Percentiles rank a stretch among this genome's conserved stretches.
phyloP scores from a whole-genome alignment of 108 stramenopile species.

The Epithemia pelagica region DNA sequence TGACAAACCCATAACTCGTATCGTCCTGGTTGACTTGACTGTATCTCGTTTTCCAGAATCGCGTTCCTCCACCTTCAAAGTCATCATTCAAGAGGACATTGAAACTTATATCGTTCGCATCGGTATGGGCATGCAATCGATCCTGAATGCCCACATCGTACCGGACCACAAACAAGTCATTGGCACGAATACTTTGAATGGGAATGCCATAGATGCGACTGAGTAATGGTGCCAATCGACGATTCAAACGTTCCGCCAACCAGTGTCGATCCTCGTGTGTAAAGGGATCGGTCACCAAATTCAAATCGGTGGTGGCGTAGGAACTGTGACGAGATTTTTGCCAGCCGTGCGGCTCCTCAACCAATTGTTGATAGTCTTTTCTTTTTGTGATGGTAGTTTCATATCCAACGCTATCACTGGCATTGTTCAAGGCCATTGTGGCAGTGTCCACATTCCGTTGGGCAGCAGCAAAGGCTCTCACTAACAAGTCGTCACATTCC shows the following conservation, averaged over 20 bases:
- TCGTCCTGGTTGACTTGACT: background rate
- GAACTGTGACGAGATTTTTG: slow-evolving; percentile 40
- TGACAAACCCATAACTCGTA: slow-evolving; percentile 15
- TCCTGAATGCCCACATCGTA: slow-evolving; percentile 21
- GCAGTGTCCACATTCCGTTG: too few relatives aligned
- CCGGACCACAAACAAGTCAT: slow-evolving; percentile 52
- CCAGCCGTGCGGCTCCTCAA: slow-evolving; percentile 40
- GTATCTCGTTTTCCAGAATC: slow-evolving; percentile 29
- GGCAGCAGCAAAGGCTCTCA: too few relatives aligned
- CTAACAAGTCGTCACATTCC: slow-evolving; percentile 47
- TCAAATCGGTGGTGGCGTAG: slow-evolving; percentile 68
- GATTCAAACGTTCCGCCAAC: slow-evolving; percentile 33
- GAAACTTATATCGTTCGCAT: slow-evolving; percentile 40
- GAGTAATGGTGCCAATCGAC: slow-evolving; percentile 44
- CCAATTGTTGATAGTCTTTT: too few relatives aligned
- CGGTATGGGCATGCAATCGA: slow-evolving; percentile 35
- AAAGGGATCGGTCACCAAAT: slow-evolving; percentile 55
- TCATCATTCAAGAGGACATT: slow-evolving; percentile 57
- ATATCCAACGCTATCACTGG: too few relatives aligned
- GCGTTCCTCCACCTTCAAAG: slow-evolving; percentile 65
- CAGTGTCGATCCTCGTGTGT: slow-evolving; percentile 34
- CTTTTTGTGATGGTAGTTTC: too few relatives aligned
- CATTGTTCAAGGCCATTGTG: slow-evolving; percentile 26
- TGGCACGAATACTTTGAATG: slow-evolving; percentile 37
- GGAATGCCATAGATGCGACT: slow-evolving; percentile 46